Conservation (phyloP, 108 stramenopile species). For the Hondaea fermentalgiana region DNA sequence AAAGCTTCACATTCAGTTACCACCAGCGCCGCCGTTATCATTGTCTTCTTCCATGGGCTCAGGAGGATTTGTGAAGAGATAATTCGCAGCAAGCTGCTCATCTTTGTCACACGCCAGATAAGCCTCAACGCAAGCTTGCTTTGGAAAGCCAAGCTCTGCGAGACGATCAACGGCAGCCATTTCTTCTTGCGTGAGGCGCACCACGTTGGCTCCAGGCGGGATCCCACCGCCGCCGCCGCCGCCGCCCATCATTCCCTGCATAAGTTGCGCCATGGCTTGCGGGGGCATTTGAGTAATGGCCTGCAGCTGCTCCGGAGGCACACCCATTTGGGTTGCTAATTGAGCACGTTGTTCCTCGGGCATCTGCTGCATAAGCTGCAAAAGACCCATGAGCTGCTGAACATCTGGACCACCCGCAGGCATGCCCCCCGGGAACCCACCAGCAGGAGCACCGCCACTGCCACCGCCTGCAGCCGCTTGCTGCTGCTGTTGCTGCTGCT, state of each 20-base stretch:
- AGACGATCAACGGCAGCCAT: slow-evolving; percentile 87
- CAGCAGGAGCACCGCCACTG: too few species aligned
- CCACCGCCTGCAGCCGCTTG: too few species aligned
- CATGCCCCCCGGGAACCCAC: too few species aligned
- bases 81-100: slow-evolving; percentile 90
- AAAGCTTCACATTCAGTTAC: not conserved
- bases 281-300: slow-evolving; percentile 81
- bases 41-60: not conserved
- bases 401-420: slow-evolving; percentile 57
- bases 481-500: not conserved
- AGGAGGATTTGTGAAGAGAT: slow-evolving; percentile 56
- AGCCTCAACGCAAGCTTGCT: slow-evolving; percentile 82
- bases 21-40: not conserved
- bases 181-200: slow-evolving; percentile 82
- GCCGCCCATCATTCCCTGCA: slow-evolving; percentile 46
- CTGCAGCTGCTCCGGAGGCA: slow-evolving; percentile 81
- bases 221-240: slow-evolving; percentile 48
- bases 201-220: slow-evolving; percentile 47
- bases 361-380: slow-evolving; percentile 45
- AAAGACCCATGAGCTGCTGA: slow-evolving; percentile 61
- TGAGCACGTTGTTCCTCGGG: slow-evolving; percentile 71
- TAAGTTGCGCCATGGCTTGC: slow-evolving; percentile 73
- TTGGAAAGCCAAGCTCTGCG: slow-evolving; percentile 87
- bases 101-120: slow-evolving; percentile 99
- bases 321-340: slow-evolving; percentile 81